Base-by-base conservation (phyloP, 2,329 filamentous ascomycete genomes). In the Emmonsiellopsis sp. region DNA sequence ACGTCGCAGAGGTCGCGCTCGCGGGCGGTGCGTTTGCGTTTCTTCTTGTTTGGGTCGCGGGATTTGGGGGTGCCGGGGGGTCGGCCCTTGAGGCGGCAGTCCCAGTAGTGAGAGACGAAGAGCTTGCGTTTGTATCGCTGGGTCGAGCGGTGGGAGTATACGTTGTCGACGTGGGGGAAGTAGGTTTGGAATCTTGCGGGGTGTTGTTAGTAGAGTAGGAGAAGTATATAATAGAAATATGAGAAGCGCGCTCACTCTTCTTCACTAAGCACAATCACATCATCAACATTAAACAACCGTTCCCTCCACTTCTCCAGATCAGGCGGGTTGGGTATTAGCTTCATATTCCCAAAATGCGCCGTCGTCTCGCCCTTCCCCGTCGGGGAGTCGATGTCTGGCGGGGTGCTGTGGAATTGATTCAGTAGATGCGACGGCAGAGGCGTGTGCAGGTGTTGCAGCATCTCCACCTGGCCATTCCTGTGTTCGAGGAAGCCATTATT, bases 51-150 rank as follows among this genome's bases (percentile, higher is more conserved):
- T 0, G 87, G 87, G 61, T 91, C 86, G 46, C 86, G 82, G 0
- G 85, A 87, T 67, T 91, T 90, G 55, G 85, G 84, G 3, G 87
- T 91, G 32, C 87, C 87, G 0, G 87, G 83, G 0, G 87, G 86
- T 0, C 87, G 79, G 26, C 87, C 87, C 70, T 91, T 91, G 63
- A 91, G 79, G 35, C 87, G 81, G 63, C 87, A 92, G 70, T 91
- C 87, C 84, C 86, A 91, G 69, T 91, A 92, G 69, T 90, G 86
- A 1, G 86, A 89, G 52, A 89, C 78, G 60, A 91, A 88, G n/a
- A 85, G 84, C 62, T 88, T 89, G 62, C 85, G 84, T 72, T 91
- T 91, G 69, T 90, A 89, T 52, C 78, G 79, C 66, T 91, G 87
- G 2, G 87, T 90, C 1, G 87, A 90, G 57, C 87, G 84, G 70